Percentiles rank a stretch among this genome's conserved stretches.
phyloP scores from a whole-genome alignment of 2,329 filamentous ascomycete genomes.

The Dactylellina leptospora region DNA sequence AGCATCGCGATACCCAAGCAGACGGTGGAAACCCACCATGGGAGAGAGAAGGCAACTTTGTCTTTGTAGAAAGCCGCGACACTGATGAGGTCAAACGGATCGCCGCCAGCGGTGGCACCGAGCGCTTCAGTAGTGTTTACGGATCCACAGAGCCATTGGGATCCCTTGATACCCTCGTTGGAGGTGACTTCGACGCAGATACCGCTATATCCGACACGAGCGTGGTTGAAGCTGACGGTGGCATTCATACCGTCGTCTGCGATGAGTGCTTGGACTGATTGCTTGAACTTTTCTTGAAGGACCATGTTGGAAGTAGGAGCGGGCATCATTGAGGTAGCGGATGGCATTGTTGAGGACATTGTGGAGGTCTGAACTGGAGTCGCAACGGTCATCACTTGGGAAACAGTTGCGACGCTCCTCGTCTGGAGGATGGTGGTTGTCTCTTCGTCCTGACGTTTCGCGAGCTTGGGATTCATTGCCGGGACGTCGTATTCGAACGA shows the following conservation, averaged over 20 bases:
- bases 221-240: constrained; percentile 52
- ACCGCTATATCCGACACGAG: constrained; percentile 56
- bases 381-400: constrained; percentile 25
- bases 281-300: constrained; percentile 43
- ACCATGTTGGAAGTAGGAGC: constrained; percentile 38
- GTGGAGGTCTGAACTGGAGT: constrained; percentile 1
- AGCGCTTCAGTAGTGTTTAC: constrained; percentile 51
- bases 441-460: constrained; percentile 32
- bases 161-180: constrained; percentile 53
- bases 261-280: constrained; percentile 34
- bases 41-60: constrained; percentile 55
- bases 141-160: constrained; percentile 45
- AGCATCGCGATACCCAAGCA: constrained; percentile 54
- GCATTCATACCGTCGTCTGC: constrained; percentile 50
- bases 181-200: constrained; percentile 56
- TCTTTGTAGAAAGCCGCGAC: constrained; percentile 56
- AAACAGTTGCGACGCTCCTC: constrained; percentile 30
- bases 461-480: constrained; percentile 5
- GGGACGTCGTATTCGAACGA: constrained; percentile 55
- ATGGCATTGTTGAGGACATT: constrained; percentile 2
- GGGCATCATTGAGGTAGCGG: constrained; percentile 24
- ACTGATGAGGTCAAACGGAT: constrained; percentile 56
- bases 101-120: constrained; percentile 54
- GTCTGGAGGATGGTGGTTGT: constrained; percentile 32
- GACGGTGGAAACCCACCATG: constrained; percentile 55